phyloP scores from a whole-genome alignment of 2,329 filamentous ascomycete species.

The Diplodia sapinea region DNA sequence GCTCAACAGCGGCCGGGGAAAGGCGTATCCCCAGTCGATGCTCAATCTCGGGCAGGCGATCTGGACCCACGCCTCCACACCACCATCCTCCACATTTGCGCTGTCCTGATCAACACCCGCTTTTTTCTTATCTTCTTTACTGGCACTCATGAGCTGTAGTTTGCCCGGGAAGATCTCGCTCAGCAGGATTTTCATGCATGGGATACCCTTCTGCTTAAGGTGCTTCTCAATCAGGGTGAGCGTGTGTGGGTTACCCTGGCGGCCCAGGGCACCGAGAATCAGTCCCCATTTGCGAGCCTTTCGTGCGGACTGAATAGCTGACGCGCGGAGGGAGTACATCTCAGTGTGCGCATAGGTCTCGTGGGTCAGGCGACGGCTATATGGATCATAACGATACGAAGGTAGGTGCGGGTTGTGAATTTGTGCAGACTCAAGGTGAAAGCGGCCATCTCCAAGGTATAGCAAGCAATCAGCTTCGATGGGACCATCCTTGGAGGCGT shows the following conservation, averaged over 20 bases:
- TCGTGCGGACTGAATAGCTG: constrained; percentile 77
- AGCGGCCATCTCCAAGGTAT: constrained; percentile 89
- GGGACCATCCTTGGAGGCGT: constrained; percentile 49
- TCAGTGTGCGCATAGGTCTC: constrained; percentile 92
- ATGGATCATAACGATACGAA: constrained; percentile 96
- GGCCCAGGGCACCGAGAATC: constrained; percentile 87
- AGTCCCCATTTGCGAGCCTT: constrained; percentile 89
- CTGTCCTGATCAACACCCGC: constrained; percentile 54
- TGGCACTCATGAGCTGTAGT: constrained; percentile 76
- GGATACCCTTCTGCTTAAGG: constrained; percentile 72
- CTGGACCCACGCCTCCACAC: constrained; percentile 98
- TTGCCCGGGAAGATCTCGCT: constrained; percentile 98
- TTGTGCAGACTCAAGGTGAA: constrained; percentile 98
- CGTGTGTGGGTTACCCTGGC: constrained; percentile 95
- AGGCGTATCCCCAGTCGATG: constrained; percentile 99
- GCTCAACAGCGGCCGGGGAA: constrained; percentile 83
- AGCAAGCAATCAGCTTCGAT: constrained; percentile 74
- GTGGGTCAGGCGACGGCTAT: constrained; percentile 86
- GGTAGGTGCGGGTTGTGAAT: constrained; percentile 93
- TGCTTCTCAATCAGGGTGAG: constrained; percentile 83
- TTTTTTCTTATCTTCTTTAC: neutral
- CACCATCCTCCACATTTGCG: constrained; percentile 45
- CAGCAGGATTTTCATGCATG: constrained; percentile 82
- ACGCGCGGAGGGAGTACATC: constrained; percentile 79
- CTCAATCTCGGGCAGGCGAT: constrained; percentile 95